Base-by-base conservation (phyloP, 139 green algal genomes). In the Diplosphaera chodatii region DNA sequence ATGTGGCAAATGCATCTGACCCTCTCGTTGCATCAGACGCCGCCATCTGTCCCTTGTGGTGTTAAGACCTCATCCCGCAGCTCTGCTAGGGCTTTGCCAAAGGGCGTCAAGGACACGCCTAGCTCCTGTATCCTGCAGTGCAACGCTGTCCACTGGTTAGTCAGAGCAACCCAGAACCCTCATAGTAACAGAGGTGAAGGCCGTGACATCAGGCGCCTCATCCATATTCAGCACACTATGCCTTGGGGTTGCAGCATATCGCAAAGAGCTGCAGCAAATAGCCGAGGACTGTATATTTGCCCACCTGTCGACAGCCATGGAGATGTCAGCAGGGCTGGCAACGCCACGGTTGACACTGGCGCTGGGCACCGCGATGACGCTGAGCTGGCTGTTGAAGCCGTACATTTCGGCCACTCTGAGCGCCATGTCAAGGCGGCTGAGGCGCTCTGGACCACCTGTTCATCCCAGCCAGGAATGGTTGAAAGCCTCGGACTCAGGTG, bases 401-500 rank as follows among this genome's bases (percentile, higher is more conserved):
- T 40, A 56, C 6, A n/a, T 29, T 0, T 71, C 25, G 33, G 77
- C 67, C 0, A 90, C 74, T 25, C 40, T 37, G 33, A 30, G 37
- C 6, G 86, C 86, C 79, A 91, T 89, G 32, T 86, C 82, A 30
- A 80, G 72, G 15, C 87, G 73, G 25, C 75, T 87, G 1, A 92
- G 64, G 5, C 86, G 40, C 41, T 91, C 74, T 27, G 84, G 84
- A 13, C 87, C 87, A 1, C 87, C 48, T 59, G 48, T 48, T 48
- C 37, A 48, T 13, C 10, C 37, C 37, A 8, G 37, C 13, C 37
- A 48, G 37, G 10, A 48, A 8, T 13, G 8, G 37, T 8, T 48
- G 37, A 48, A 13, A 48, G 13, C 10, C 37, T 48, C 13, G 37
- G 16, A 25, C 3, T 4, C 48, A 59, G 16, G 4, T 23, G 48